A percentile compares a stretch with the other conserved stretches of the same genome.
Evolutionary conservation across 2,329 filamentous ascomycete species (phyloP).

Genomic region (Akanthomyces uredinophilus): DNA sequence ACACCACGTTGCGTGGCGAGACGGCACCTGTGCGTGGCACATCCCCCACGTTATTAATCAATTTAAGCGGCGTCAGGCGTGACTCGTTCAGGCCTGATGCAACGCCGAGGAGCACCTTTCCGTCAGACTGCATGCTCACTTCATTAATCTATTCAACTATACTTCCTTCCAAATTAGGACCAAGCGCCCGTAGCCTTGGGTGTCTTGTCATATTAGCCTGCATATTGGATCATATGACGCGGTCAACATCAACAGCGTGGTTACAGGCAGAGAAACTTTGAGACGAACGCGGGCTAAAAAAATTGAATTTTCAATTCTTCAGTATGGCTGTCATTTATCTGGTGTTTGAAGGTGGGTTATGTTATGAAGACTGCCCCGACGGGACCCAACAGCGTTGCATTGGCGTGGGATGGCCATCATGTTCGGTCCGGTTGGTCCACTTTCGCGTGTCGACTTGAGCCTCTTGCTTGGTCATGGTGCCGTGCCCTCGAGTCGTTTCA

Average conservation of each 20-base stretch:
- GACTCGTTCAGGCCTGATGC: background rate
- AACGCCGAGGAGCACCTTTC: background rate
- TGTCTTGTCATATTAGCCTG: constrained; percentile 2
- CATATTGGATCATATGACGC: constrained; percentile 3
- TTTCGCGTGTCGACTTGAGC: constrained; percentile 2
- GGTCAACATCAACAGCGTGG: background rate
- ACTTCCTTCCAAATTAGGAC: constrained; percentile 4
- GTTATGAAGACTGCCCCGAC: background rate
- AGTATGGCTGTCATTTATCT: background rate
- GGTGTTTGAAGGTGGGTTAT: background rate
- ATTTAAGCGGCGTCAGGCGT: background rate
- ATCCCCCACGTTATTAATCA: background rate
- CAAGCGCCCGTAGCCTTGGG: background rate
- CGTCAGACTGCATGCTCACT: background rate
- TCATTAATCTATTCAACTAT: constrained; percentile 4
- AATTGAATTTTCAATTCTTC: too few species aligned
- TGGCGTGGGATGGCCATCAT: constrained; percentile 1
- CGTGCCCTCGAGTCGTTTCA: background rate
- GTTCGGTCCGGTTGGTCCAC: background rate
- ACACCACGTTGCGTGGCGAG: constrained; percentile 11
- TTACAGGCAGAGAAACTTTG: background rate
- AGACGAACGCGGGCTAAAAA: background rate
- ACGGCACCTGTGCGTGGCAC: background rate
- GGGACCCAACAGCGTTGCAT: background rate
- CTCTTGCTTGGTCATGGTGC: background rate